These are phyloP conservation scores for Aphanomyces cochlioides DNA, from an alignment of 352 stramenopile genomes.

Conservation along the genomic window DNA sequence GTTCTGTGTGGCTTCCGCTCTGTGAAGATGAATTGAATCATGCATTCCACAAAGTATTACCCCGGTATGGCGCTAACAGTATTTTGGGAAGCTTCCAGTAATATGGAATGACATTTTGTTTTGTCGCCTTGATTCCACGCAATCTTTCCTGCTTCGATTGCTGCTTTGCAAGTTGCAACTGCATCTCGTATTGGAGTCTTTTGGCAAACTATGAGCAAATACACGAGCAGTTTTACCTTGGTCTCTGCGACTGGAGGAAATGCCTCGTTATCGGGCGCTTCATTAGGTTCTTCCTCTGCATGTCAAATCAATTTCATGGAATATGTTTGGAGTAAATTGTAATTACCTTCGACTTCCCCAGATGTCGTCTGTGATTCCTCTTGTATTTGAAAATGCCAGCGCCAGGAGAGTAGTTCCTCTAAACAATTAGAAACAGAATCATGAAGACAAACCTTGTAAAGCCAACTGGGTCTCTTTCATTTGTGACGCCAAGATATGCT, in stretches of 20 bases:
- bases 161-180: slow-evolving; percentile 39
- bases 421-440: background rate
- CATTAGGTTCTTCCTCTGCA: too few species aligned
- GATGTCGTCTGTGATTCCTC: too few species aligned
- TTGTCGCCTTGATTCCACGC: slow-evolving; percentile 79
- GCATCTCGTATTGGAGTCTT: slow-evolving; percentile 30
- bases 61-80: slow-evolving; percentile 39
- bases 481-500: background rate
- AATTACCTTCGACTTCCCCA: too few species aligned
- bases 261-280: too few species aligned
- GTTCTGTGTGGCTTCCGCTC: background rate
- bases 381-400: background rate
- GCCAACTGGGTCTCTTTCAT: slow-evolving; percentile 7
- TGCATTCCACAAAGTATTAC: background rate
- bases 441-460: slow-evolving; percentile 11
- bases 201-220: background rate
- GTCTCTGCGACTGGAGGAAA: background rate
- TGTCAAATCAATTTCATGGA: too few species aligned
- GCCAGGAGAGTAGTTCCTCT: slow-evolving; percentile 17
- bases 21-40: background rate
- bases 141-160: slow-evolving; percentile 40
- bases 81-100: slow-evolving; percentile 48
- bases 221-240: background rate
- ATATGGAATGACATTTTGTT: slow-evolving; percentile 63
- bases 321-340: too few species aligned